Evolutionary conservation across 306 rosid species (phyloP).

Genomic region (Carpinus fangiana): DNA sequence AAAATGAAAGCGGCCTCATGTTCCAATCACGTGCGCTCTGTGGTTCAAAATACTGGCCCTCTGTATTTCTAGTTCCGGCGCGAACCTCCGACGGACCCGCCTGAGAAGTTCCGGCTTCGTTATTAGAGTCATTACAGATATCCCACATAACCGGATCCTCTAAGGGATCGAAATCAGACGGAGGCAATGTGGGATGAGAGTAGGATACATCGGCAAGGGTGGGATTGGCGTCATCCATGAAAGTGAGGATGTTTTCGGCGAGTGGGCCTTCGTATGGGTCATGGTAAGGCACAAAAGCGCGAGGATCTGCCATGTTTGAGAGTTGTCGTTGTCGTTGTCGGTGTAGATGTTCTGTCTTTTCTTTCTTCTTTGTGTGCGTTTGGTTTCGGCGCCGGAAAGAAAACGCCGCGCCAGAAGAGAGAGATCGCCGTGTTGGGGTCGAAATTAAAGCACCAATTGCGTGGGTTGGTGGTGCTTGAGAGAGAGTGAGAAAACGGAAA

Average conservation of each 20-base stretch:
- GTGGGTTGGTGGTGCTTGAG: neutral
- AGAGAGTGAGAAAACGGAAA: neutral
- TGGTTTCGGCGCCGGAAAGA: conserved; percentile 35
- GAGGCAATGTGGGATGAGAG: neutral
- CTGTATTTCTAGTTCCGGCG: neutral
- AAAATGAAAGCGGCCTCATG: conserved; percentile 10
- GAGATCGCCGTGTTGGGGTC: neutral
- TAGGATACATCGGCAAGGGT: conserved; percentile 15
- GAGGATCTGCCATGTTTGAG: conserved; percentile 41
- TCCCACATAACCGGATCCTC: conserved; percentile 19
- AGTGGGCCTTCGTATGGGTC: conserved; percentile 30
- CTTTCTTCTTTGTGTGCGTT: neutral
- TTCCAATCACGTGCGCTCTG: neutral
- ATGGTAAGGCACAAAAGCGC: conserved; percentile 17
- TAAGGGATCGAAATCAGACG: neutral
- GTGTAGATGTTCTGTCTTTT: neutral
- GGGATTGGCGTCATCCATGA: conserved; percentile 20
- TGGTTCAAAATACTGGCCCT: neutral
- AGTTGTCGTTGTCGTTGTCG: neutral
- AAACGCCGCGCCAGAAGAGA: conserved; percentile 33
- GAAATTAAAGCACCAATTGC: neutral
- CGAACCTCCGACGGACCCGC: conserved; percentile 29
- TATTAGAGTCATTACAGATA: neutral
- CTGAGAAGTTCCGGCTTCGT: conserved; percentile 13
- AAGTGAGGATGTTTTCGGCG: conserved; percentile 19